Percentiles rank a stretch among this genome's conserved stretches.
Conservation (phyloP, 1,139 yeast genomes). For the Candida tunisiensis region DNA sequence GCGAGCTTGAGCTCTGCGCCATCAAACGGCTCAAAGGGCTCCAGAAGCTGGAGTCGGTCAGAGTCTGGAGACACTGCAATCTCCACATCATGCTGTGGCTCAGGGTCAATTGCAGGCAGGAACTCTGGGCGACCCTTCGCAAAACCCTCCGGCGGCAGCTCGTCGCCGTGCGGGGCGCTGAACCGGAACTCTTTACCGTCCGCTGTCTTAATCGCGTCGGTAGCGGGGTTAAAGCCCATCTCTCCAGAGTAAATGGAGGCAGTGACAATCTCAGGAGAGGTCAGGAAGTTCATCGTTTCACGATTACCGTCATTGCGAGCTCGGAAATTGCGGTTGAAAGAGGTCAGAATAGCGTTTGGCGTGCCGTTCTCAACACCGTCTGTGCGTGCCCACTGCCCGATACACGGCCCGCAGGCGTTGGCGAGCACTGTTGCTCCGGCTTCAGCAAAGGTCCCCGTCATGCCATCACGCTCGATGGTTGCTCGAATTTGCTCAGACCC, state of each 20-base stretch:
- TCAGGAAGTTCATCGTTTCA: constrained; percentile 88
- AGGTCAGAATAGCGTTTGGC: constrained; percentile 72
- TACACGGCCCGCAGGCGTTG: constrained; percentile 98
- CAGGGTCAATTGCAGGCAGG: constrained; percentile 51
- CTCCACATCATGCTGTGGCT: constrained; percentile 55
- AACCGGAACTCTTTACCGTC: constrained; percentile 69
- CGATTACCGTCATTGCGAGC: constrained; percentile 98
- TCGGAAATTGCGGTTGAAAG: constrained; percentile 91
- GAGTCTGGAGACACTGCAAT: constrained; percentile 67
- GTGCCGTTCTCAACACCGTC: constrained; percentile 36
- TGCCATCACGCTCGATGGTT: constrained; percentile 89
- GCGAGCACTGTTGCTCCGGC: constrained; percentile 88
- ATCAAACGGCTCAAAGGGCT: constrained; percentile 77
- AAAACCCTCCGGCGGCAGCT: constrained; percentile 72
- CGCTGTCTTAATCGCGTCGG: constrained; percentile 49
- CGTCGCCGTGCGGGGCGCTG: constrained; percentile 70
- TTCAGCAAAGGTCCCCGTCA: constrained; percentile 57
- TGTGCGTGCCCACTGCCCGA: constrained; percentile 94
- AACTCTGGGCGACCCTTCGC: constrained; percentile 67
- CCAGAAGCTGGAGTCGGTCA: constrained; percentile 66
- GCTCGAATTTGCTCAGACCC: constrained; percentile 99
- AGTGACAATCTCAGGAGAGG: constrained; percentile 94
- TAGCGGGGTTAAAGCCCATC: constrained; percentile 74
- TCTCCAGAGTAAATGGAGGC: constrained; percentile 93
- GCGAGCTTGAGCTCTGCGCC: constrained; percentile 66